phyloP scores from a whole-genome alignment of 306 rosid species.

The Citrullus mucosospermus region DNA sequence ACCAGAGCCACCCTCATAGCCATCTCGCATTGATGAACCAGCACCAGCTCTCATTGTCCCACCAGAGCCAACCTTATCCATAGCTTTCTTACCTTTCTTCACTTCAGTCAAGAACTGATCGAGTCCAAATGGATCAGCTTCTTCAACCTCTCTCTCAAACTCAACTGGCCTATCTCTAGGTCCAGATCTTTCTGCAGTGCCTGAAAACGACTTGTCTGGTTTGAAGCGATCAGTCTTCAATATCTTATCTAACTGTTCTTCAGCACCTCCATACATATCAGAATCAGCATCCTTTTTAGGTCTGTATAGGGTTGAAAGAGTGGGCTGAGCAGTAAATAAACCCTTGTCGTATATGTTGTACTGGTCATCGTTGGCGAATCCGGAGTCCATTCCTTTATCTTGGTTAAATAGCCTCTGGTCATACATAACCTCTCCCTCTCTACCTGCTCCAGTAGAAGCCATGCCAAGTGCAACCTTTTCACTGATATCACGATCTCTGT shows the following conservation, averaged over 20 bases:
- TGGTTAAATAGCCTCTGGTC: slow-evolving; percentile 93
- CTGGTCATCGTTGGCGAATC: slow-evolving; percentile 76
- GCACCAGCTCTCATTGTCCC: slow-evolving; percentile 82
- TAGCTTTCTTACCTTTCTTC: slow-evolving; percentile 65
- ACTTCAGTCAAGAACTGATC: slow-evolving; percentile 77
- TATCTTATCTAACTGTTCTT: slow-evolving; percentile 85
- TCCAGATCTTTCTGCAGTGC: slow-evolving; percentile 54
- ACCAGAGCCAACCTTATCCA: slow-evolving; percentile 56
- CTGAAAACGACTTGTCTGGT: slow-evolving; percentile 61
- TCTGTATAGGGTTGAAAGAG: slow-evolving; percentile 73
- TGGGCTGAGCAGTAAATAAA: slow-evolving; percentile 69
- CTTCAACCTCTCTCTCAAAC: slow-evolving; percentile 65
- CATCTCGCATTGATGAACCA: slow-evolving; percentile 74
- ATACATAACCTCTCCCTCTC: slow-evolving; percentile 70
- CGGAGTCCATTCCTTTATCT: slow-evolving; percentile 87
- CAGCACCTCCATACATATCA: slow-evolving; percentile 72
- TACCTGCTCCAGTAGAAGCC: slow-evolving; percentile 62
- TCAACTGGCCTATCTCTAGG: slow-evolving; percentile 78
- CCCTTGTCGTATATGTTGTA: slow-evolving; percentile 80
- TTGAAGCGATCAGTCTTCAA: slow-evolving; percentile 82
- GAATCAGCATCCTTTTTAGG: slow-evolving; percentile 76
- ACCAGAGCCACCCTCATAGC: slow-evolving; percentile 58
- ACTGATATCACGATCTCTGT: slow-evolving; percentile 81
- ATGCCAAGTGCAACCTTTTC: slow-evolving; percentile 91
- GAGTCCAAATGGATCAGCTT: slow-evolving; percentile 84